Conservation (phyloP, 2,329 filamentous ascomycete species). For the Bipolaris zeicola region DNA sequence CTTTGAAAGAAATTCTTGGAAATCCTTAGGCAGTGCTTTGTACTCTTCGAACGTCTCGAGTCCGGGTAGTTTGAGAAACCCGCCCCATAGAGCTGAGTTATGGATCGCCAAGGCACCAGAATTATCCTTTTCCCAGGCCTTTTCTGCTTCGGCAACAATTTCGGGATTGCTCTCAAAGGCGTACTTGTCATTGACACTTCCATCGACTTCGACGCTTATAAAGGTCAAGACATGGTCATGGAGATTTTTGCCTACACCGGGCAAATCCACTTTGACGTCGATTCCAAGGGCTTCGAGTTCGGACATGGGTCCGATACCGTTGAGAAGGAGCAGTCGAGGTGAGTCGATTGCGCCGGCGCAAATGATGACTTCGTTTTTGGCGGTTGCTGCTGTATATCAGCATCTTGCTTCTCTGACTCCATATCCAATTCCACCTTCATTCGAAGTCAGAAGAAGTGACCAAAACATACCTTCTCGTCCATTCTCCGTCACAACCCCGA, state of each 20-base stretch:
- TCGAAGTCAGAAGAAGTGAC: not conserved
- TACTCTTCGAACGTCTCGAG: conserved; percentile 50
- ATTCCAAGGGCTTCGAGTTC: conserved; percentile 53
- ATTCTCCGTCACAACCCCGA: conserved; percentile 36
- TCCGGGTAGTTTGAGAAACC: conserved; percentile 57
- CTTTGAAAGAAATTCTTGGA: conserved; percentile 54
- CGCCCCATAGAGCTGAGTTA: conserved; percentile 57
- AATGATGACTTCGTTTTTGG: conserved; percentile 44
- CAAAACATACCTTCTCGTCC: conserved; percentile 38
- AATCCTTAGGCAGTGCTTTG: conserved; percentile 52
- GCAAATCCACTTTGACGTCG: conserved; percentile 47
- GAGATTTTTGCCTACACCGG: conserved; percentile 53
- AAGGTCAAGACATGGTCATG: conserved; percentile 54
- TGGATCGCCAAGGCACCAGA: conserved; percentile 44
- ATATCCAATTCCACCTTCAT: not conserved
- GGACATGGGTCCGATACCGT: conserved; percentile 54
- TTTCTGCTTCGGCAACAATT: conserved; percentile 51
- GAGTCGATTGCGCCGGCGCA: conserved; percentile 43
- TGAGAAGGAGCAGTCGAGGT: conserved; percentile 53
- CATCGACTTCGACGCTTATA: conserved; percentile 54
- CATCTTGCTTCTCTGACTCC: not conserved
- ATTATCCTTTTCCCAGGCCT: conserved; percentile 51
- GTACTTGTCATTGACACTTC: conserved; percentile 47
- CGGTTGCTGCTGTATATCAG: conserved; percentile 19
- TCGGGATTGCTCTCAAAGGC: conserved; percentile 43